Base-by-base conservation (phyloP, 495 filamentous ascomycete genomes). In the Acidiella bohemica region DNA sequence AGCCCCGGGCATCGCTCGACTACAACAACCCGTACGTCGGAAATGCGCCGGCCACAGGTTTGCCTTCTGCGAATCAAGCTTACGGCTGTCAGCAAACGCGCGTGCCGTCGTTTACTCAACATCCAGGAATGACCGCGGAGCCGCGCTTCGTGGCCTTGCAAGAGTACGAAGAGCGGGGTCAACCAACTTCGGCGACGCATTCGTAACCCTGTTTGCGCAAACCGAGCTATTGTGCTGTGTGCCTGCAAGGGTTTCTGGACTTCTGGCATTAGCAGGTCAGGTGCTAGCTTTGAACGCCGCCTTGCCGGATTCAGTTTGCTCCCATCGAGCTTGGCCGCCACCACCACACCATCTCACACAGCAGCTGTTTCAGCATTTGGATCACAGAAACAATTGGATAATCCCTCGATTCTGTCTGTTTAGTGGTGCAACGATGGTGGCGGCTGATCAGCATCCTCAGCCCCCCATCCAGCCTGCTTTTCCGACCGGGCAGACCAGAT, bases 141-240 rank as follows among this genome's bases (percentile, higher is more conserved):
- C 17, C n/a, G 12, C 47, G 47, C 21, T 50, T 50, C 37, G 47
- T 46, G 42, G 41, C 47, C 17, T 37, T 50, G 36, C 47, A 46
- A 5, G 41, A 45, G 13, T 50, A 50, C 47, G 41, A 50, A 19
- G 35, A 46, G 2, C 35, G 31, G 35, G 12, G 37, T 50, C 47
- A 50, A 29, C 47, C 35, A 42, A 50, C 47, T 16, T 29, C 47
- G 28, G 41, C 41, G 5, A 12, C 33, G n/a, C n/a, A n/a, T n/a
- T n/a, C n/a, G n/a, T n/a, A n/a, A n/a, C n/a, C n/a, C n/a, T n/a
- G n/a, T n/a, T n/a, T n/a, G n/a, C n/a, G n/a, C n/a, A n/a, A n/a
- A n/a, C 13, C 42, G 23, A 42, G 41, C 2, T 30, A 27, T 40
- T 40, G 36, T 6, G 14, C 37, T n/a, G 2, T 18, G 21, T 12